A percentile compares a stretch with the other conserved stretches of the same genome.
phyloP scores from a whole-genome alignment of 495 filamentous ascomycete genomes.

The Penicillium dipodomyicola region DNA sequence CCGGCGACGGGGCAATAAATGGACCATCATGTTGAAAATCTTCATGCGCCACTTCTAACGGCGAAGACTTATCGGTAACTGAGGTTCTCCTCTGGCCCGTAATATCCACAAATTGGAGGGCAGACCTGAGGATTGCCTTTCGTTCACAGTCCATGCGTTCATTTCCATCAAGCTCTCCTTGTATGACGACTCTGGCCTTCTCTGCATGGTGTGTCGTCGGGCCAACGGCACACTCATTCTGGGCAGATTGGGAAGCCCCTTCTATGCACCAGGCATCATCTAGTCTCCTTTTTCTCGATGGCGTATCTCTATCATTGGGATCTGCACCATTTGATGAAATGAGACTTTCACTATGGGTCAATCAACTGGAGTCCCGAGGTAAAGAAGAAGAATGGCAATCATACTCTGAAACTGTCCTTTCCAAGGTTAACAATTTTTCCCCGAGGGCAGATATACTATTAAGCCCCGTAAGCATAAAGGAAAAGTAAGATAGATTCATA shows the following conservation, averaged over 20 bases:
- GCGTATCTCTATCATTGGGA: background rate
- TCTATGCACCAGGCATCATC: slow-evolving; percentile 2
- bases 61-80: slow-evolving; percentile 3
- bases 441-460: slow-evolving; percentile 13
- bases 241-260: slow-evolving; percentile 11
- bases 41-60: background rate
- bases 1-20: slow-evolving; percentile 19
- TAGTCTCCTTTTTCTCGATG: slow-evolving; percentile 13
- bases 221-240: slow-evolving; percentile 7
- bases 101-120: slow-evolving; percentile 24
- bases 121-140: slow-evolving; percentile 24
- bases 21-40: slow-evolving; percentile 4
- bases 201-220: slow-evolving; percentile 27
- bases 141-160: slow-evolving; percentile 21
- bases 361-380: background rate
- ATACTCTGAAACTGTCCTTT: slow-evolving; percentile 18
- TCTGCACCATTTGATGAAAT: background rate
- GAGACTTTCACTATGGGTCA: background rate
- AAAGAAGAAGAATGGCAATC: background rate
- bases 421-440: slow-evolving; percentile 18
- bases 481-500: background rate
- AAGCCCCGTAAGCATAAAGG: background rate
- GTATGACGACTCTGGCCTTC: slow-evolving; percentile 25
- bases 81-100: slow-evolving; percentile 16
- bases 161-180: slow-evolving; percentile 25